These are phyloP conservation scores for Phytopythium sindhum DNA, from an alignment of 352 stramenopile genomes.

Conservation along the genomic window DNA sequence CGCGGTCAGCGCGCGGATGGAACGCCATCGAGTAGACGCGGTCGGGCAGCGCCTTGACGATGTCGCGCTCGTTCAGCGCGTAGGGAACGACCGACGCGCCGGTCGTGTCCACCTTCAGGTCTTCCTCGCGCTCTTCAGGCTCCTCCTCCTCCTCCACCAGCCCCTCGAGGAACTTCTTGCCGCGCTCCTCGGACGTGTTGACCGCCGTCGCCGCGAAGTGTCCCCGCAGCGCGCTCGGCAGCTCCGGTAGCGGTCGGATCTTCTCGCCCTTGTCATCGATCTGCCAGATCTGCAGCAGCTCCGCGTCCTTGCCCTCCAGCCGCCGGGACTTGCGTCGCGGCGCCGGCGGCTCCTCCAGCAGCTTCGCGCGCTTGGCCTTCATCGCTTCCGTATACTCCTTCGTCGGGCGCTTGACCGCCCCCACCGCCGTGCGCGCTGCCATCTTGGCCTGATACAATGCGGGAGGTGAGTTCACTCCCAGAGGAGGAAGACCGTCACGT, in stretches of 20 bases:
- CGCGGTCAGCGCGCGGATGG: slow-evolving; percentile 54
- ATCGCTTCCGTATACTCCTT: neutral
- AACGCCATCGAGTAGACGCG: slow-evolving; percentile 80
- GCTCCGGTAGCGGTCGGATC: neutral
- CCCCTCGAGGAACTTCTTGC: slow-evolving; percentile 36
- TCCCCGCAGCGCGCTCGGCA: slow-evolving; percentile 17
- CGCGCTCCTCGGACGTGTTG: slow-evolving; percentile 26
- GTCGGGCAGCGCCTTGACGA: slow-evolving; percentile 69
- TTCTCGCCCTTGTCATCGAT: slow-evolving; percentile 12
- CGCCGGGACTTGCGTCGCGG: slow-evolving; percentile 62
- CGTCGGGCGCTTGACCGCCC: slow-evolving; percentile 4
- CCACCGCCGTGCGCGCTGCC: slow-evolving; percentile 44
- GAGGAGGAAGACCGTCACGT: no score
- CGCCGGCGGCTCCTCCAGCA: slow-evolving; percentile 8
- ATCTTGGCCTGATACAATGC: slow-evolving; percentile 45
- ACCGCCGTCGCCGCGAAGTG: slow-evolving; percentile 27
- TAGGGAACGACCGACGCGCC: slow-evolving; percentile 49
- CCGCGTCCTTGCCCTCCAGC: slow-evolving; percentile 54
- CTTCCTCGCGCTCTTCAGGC: slow-evolving; percentile 32
- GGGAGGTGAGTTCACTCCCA: neutral
- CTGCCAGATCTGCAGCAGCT: slow-evolving; percentile 25
- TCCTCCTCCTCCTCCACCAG: slow-evolving; percentile 30
- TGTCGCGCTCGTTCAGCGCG: slow-evolving; percentile 39
- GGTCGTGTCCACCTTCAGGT: slow-evolving; percentile 32
- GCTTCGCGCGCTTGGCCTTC: slow-evolving; percentile 21